Base-by-base conservation (phyloP, 2,329 filamentous ascomycete species). In the Leptographium wingfieldii region DNA sequence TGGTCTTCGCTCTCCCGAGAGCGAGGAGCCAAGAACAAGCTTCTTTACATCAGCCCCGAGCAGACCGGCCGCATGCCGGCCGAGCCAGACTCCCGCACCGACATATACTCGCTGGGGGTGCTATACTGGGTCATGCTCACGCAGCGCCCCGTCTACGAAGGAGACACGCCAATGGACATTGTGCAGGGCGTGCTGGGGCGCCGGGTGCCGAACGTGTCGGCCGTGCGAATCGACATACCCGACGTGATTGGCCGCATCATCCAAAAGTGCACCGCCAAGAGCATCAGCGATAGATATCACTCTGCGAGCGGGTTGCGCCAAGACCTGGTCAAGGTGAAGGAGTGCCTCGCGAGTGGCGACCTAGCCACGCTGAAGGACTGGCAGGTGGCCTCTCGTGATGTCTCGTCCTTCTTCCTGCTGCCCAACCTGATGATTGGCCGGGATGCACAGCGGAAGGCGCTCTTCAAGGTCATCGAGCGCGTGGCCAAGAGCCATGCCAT, bases 51-150 rank as follows among this genome's bases (percentile, higher is more conserved):
- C 69, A 92, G 91, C 55, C 92, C 92, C 0, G 92, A 97, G 69
- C 92, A 96, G 75, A 96, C 92, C 2, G 92, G 92, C 16, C 85
- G 92, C 25, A 87, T 96, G 81, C 89, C 91, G 3, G 90, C 89
- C 3, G 92, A 96, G 70, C 92, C 92, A 1, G 92, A 96, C 72
- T 89, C 83, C 52, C 83, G 92, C 49, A 96, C 92, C 19, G 92
- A 97, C 71, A 95, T 96, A 38, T 96, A 96, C 74, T 92, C 90
- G 0, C 76, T 96, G 1, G 92, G 92, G 4, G 85, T 96, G 48
- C 73, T 96, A 1, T 92, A 96, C 70, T 96, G 90, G 87, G 89
- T 83, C 10, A 81, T 95, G 68, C 76, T 95, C 54, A 88, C 89
- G 1, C 90, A 91, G 33, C 82, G 86, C 66, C 82, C 88, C 3